Base-by-base conservation (phyloP, 768 basidiomycete genomes). In the Boletellus emodensis region DNA sequence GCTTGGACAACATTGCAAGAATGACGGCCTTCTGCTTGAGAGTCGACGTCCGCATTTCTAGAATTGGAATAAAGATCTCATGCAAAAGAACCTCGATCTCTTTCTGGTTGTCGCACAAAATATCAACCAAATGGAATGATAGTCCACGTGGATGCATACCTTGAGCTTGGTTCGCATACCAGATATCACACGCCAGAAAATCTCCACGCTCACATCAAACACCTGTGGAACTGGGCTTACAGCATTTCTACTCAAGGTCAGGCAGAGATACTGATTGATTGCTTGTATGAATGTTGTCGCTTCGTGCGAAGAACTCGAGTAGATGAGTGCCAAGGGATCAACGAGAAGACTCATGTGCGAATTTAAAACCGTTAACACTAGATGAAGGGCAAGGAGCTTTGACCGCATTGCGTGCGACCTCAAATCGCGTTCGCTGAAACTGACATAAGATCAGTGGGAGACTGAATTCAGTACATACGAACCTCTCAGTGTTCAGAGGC, bases 61-160 rank as follows among this genome's bases (percentile, higher is more conserved):
- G 75, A 42, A 99, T 95, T 2, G 96, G 96, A 49, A 98, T 84
- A 74, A 98, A 99, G 55, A 99, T 98, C 68, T 99, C 96, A 60
- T 96, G 94, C 42, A 99, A 70, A n/a, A 99, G 76, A 34, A 99
- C 94, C 68, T 97, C 95, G 50, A 98, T 97, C 69, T 99, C 96
- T 88, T 97, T 96, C 95, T 97, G 65, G 40, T 60, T 30, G 34
- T 49, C 24, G 36, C 17, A 20, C 45, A 41, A 45, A 14, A 42
- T 35, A 48, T 64, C 30, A 59, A 48, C 44, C 28, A 38, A 15
- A 36, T 35, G 37, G 26, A 44, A 49, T 48, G 7, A 28, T 24
- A 5, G 4, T 48, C 12, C 6, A 43, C 20, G 26, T 11, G 17
- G 8, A 42, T 26, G 22, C 49, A 47, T 57, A 91, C 94, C 85